Evolutionary conservation across 2,329 filamentous ascomycete genomes (phyloP), one percentile per base, ranked within the genome.

Genomic region (Arthrinium phaeospermum): DNA sequence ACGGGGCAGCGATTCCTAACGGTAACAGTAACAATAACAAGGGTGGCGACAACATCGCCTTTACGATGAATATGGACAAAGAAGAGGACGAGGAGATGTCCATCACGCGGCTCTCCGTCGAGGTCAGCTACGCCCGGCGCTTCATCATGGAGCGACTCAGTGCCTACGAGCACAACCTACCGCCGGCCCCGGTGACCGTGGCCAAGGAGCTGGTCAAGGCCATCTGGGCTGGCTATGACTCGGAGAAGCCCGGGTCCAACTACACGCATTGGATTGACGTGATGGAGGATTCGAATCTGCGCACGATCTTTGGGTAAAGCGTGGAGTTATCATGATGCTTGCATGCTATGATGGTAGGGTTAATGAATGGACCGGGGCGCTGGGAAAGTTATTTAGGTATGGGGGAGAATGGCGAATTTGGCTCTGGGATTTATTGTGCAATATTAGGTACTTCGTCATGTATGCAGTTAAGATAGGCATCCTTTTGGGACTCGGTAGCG

Each of bases 181-280:
- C 83, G 4, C 84, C 84, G 3, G 83, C 82, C 14, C 84, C 84
- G 1, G 83, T 85, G 0, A 75, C 78, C 0, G 82, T 85, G n/a
- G 84, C 84, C 1, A 83, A 83, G 73, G 77, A 83, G 53, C 77
- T 85, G 1, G 78, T 85, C 10, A 82, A 79, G n/a, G 80, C 82
- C 0, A 81, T 85, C 1, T 85, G 84, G 84, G 78, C 78, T 0
- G 81, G 81, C 0, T 85, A 85, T 27, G 83, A 85, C 47, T 75
- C 73, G 3, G 83, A 85, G 67, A 77, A 79, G 4, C 82, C 78
- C 0, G 76, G 77, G 0, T 72, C 77, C 4, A 75, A 76, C 14
- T 74, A 79, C 13, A 83, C 83, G 0, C 83, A 85, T 61, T 85
- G 83, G 84, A 78, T 85, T 4, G 84, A 85, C 69, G 81, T 85